phyloP scores from a whole-genome alignment of 2,329 filamentous ascomycete genomes.

The Coniochaeta sp. region DNA sequence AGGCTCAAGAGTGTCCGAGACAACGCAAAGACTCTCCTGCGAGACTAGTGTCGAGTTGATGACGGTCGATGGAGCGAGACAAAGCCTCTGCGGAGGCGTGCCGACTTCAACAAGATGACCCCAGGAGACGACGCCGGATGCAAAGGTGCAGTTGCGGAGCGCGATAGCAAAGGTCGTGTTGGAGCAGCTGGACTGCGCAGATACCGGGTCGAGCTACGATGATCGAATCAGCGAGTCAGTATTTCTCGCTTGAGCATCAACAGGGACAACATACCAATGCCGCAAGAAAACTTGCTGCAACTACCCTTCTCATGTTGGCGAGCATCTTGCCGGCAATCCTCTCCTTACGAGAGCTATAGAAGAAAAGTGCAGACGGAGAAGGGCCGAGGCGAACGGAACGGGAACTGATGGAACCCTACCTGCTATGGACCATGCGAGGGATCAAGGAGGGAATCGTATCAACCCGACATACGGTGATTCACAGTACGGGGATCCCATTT shows the following conservation, averaged over 20 bases:
- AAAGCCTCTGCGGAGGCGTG: conserved; percentile 7
- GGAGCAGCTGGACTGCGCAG: neutral
- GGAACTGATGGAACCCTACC: neutral
- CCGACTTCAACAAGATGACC: conserved; percentile 6
- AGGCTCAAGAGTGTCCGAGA: conserved; percentile 4
- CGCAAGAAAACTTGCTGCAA: neutral
- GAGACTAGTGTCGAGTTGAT: conserved; percentile 8
- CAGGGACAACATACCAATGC: neutral
- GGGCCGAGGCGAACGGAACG: too few relatives aligned
- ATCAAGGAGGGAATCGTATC: neutral
- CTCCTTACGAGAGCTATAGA: too few relatives aligned
- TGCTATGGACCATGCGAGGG: too few relatives aligned
- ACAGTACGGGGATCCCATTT: neutral
- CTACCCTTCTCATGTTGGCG: too few relatives aligned
- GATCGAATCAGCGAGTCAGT: neutral
- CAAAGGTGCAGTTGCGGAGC: conserved; percentile 6
- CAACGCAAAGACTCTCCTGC: conserved; percentile 6
- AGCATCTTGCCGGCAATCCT: too few relatives aligned
- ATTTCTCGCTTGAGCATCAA: neutral
- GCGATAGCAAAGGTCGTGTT: conserved; percentile 6
- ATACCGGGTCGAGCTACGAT: neutral
- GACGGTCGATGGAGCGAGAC: conserved; percentile 7
- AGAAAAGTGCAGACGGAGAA: too few relatives aligned
- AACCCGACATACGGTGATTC: neutral
- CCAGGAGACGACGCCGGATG: conserved; percentile 5